Conservation (phyloP, 352 stramenopile species). For the Phytopythium litorale region DNA sequence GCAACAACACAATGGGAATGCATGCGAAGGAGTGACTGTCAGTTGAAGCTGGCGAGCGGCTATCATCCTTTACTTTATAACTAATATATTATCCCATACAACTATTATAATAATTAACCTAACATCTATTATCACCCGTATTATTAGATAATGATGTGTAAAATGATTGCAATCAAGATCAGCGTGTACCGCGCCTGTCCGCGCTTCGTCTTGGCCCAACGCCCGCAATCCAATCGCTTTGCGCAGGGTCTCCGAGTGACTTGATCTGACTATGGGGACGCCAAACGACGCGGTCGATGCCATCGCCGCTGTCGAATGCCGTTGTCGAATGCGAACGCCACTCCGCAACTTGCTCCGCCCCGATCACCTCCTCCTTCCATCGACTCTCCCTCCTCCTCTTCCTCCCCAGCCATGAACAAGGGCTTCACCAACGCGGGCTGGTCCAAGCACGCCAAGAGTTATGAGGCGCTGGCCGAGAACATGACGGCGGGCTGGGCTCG, state of each 20-base stretch:
- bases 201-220: not conserved
- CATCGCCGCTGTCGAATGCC: too few species aligned
- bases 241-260: not conserved
- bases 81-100: not conserved
- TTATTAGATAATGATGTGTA: too few species aligned
- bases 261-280: too few species aligned
- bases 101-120: too few species aligned
- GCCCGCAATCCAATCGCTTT: not conserved
- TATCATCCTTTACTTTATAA: not conserved
- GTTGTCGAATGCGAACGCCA: not conserved
- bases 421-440: constrained; percentile 26
- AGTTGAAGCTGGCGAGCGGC: not conserved
- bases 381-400: too few species aligned
- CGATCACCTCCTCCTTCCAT: not conserved
- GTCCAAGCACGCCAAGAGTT: constrained; percentile 25
- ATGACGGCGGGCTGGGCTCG: constrained; percentile 17
- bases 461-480: constrained; percentile 17
- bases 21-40: not conserved
- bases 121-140: too few species aligned
- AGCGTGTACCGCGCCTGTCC: not conserved
- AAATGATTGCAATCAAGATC: too few species aligned
- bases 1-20: too few species aligned
- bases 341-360: not conserved
- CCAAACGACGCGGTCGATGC: not conserved
- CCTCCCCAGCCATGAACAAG: constrained; percentile 16